phyloP scores from a whole-genome alignment of 2,329 filamentous ascomycete genomes.

The Fusarium agapanthi region DNA sequence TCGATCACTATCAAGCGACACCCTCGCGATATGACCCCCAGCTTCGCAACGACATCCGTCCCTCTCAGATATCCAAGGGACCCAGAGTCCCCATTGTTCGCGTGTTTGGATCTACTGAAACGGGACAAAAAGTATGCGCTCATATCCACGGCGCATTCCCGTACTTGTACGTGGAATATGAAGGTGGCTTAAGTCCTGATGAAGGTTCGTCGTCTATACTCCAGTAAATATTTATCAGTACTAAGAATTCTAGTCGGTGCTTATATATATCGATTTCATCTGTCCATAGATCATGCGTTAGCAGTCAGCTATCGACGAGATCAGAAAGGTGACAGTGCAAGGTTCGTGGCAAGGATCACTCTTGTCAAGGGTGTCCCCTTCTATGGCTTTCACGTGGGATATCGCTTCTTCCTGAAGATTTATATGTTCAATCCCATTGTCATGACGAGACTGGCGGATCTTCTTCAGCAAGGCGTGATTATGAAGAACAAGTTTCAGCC shows the following conservation, averaged over 20 bases:
- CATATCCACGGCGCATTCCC: constrained; percentile 96
- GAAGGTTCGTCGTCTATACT: constrained; percentile 63
- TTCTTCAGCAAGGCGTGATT: constrained; percentile 87
- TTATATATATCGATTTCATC: constrained; percentile 80
- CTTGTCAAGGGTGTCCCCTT: constrained; percentile 94
- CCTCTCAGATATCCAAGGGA: constrained; percentile 66
- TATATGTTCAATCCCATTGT: constrained; percentile 89
- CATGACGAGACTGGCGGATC: constrained; percentile 86
- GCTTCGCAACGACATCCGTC: constrained; percentile 71
- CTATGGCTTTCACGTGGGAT: constrained; percentile 95
- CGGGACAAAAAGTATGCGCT: constrained; percentile 93
- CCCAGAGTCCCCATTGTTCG: constrained; percentile 86
- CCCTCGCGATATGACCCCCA: constrained; percentile 84
- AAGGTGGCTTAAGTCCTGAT: constrained; percentile 71
- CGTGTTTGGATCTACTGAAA: constrained; percentile 91
- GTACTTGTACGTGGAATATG: constrained; percentile 92
- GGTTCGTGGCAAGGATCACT: constrained; percentile 88
- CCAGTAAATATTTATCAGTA: background rate
- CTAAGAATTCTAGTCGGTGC: constrained; percentile 65
- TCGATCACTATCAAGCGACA: constrained; percentile 89
- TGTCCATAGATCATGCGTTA: constrained; percentile 90
- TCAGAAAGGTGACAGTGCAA: constrained; percentile 69
- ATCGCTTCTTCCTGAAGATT: constrained; percentile 90
- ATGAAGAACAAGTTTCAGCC: constrained; percentile 87
- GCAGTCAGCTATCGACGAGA: constrained; percentile 85